These are phyloP conservation scores for Centaurea solstitialis DNA, from an alignment of 129 eudicot genomes.

Conservation along the genomic window DNA sequence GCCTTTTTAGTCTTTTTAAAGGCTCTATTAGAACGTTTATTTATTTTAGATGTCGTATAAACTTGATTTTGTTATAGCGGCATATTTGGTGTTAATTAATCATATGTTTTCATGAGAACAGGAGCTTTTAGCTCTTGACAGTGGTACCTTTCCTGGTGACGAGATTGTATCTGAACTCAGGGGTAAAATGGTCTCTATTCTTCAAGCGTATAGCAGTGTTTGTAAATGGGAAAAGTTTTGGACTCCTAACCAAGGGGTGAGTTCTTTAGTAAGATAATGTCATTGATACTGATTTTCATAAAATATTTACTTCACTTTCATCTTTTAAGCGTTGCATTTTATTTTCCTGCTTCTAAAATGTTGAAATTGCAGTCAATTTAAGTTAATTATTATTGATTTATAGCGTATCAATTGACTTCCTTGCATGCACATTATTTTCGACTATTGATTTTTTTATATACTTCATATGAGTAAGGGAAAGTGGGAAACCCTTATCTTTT, in stretches of 20 bases:
- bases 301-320: neutral
- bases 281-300: neutral
- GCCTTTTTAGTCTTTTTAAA: too few species aligned
- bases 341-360: neutral
- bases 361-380: neutral
- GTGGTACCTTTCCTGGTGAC: too few species aligned
- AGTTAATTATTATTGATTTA: neutral
- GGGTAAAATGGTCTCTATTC: too few species aligned
- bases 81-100: too few species aligned
- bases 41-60: too few species aligned
- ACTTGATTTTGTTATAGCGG: too few species aligned
- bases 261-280: neutral
- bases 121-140: too few species aligned
- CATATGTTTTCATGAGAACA: too few species aligned
- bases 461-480: neutral
- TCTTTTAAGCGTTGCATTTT: neutral
- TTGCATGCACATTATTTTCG: neutral
- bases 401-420: neutral
- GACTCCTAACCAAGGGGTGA: constrained; percentile 69
- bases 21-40: too few species aligned
- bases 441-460: neutral
- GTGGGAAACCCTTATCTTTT: neutral
- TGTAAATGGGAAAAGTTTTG: too few species aligned
- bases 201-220: too few species aligned
- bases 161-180: too few species aligned